Conservation (phyloP, 2,329 filamentous ascomycete species). For the Thielaviopsis populi region DNA sequence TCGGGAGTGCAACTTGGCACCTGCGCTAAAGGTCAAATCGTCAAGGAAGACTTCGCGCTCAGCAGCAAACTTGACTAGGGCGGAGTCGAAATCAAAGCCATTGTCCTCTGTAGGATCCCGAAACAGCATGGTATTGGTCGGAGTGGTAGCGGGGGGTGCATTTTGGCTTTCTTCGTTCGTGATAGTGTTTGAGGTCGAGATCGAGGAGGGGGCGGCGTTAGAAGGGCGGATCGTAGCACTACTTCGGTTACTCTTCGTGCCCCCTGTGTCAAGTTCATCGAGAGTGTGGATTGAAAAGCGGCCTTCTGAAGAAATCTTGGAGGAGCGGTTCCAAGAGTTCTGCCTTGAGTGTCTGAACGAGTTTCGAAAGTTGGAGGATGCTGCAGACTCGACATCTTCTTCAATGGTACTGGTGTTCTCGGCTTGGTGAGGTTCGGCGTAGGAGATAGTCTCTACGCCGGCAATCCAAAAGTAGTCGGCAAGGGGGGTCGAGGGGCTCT, state of each 20-base stretch:
- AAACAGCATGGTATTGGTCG: conserved; percentile 25
- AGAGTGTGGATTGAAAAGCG: conserved; percentile 39
- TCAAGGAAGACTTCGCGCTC: conserved; percentile 88
- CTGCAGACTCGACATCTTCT: conserved; percentile 41
- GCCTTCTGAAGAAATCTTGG: conserved; percentile 35
- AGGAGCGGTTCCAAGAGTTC: conserved; percentile 43
- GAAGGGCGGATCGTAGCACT: conserved; percentile 46
- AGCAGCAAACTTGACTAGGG: conserved; percentile 85
- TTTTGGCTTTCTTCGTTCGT: not conserved
- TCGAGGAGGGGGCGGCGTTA: conserved; percentile 20
- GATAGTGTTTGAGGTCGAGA: conserved; percentile 16
- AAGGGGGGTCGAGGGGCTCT: conserved; percentile 46
- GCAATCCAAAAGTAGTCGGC: conserved; percentile 67
- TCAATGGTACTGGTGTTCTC: conserved; percentile 37
- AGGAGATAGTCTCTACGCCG: conserved; percentile 51
- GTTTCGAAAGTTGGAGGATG: conserved; percentile 24
- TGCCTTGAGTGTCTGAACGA: conserved; percentile 45
- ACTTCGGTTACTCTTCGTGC: conserved; percentile 47
- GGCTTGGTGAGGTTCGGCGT: conserved; percentile 37
- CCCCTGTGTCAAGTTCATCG: conserved; percentile 42
- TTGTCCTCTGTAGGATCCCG: conserved; percentile 20
- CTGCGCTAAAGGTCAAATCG: conserved; percentile 77
- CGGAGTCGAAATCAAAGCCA: conserved; percentile 87
- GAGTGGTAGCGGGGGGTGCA: conserved; percentile 13
- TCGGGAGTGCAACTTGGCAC: conserved; percentile 55